Conservation (phyloP, 495 filamentous ascomycete species). For the Aspergillus heteromorphus region DNA sequence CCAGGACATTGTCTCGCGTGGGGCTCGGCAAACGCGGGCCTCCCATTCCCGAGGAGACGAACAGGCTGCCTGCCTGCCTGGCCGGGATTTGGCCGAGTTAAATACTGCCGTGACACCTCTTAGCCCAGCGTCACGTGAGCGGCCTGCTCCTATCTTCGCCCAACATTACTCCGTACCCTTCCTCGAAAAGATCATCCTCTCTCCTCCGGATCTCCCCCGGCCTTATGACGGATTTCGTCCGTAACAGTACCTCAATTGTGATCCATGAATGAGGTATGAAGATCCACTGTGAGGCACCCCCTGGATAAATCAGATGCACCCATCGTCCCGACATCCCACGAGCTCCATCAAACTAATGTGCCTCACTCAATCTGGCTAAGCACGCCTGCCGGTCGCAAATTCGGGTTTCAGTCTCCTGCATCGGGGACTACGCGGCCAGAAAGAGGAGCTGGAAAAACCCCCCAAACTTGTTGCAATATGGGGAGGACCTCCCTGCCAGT, state of each 20-base stretch:
- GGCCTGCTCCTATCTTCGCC: too few relatives aligned
- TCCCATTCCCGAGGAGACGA: too few relatives aligned
- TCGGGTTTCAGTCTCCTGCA: slow-evolving; percentile 1
- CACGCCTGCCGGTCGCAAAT: neutral
- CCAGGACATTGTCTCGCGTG: too few relatives aligned
- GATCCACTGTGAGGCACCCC: neutral
- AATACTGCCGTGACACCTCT: neutral
- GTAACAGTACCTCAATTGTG: neutral
- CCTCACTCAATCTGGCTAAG: neutral
- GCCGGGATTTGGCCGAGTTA: too few relatives aligned
- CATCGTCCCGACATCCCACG: neutral
- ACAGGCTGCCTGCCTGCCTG: too few relatives aligned
- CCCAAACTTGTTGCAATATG: neutral
- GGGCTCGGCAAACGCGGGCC: too few relatives aligned
- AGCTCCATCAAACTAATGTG: slow-evolving; percentile 1
- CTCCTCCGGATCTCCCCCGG: neutral
- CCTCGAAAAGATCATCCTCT: too few relatives aligned
- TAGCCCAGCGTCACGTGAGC: neutral
- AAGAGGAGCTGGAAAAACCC: neutral
- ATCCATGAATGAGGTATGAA: neutral
- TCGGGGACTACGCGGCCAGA: slow-evolving; percentile 4
- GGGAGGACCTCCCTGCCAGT: too few relatives aligned
- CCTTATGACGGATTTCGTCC: neutral
- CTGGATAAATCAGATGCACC: neutral
- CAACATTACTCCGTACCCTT: too few relatives aligned